Percentiles rank a stretch among this genome's conserved stretches.
Evolutionary conservation across 2,329 filamentous ascomycete species (phyloP).

Genomic region (Penicillium sp.): DNA sequence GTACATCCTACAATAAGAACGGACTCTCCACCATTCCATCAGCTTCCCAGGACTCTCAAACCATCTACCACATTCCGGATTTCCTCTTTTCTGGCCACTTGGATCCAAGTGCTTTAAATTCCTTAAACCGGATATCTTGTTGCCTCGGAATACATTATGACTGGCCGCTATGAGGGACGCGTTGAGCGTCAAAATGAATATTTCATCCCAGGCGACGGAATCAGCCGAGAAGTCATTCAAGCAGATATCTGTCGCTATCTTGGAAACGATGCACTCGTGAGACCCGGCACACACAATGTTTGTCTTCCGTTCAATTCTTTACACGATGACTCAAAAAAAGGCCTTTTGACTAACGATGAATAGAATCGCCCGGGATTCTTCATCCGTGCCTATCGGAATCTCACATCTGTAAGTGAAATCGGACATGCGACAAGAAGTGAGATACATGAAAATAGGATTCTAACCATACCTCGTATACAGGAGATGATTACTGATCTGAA

Average conservation of each 20-base stretch:
- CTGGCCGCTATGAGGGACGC: slow-evolving; percentile 38
- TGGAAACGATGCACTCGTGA: slow-evolving; percentile 77
- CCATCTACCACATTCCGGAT: slow-evolving; percentile 15
- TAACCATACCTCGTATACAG: slow-evolving; percentile 32
- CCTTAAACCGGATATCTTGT: slow-evolving; percentile 26
- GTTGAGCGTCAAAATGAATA: slow-evolving; percentile 65
- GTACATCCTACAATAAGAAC: slow-evolving; percentile 25
- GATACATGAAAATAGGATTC: slow-evolving; percentile 1
- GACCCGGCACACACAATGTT: slow-evolving; percentile 73
- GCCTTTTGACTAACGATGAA: slow-evolving; percentile 37
- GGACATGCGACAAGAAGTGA: slow-evolving; percentile 8
- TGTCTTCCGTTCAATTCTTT: slow-evolving; percentile 32
- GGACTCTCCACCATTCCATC: slow-evolving; percentile 15
- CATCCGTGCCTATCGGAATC: slow-evolving; percentile 74
- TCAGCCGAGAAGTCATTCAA: slow-evolving; percentile 80
- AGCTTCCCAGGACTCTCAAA: slow-evolving; percentile 11
- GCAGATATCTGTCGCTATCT: slow-evolving; percentile 82
- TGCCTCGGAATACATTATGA: slow-evolving; percentile 38
- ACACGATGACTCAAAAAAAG: slow-evolving; percentile 10
- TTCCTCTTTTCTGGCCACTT: slow-evolving; percentile 28
- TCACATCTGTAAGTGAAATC: slow-evolving; percentile 65
- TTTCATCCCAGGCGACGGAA: slow-evolving; percentile 76
- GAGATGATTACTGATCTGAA: slow-evolving; percentile 58
- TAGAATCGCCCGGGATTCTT: slow-evolving; percentile 70
- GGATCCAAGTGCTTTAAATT: slow-evolving; percentile 26